phyloP scores from a whole-genome alignment of 108 stramenopile genomes.

The Cyclotella kingstonii region DNA sequence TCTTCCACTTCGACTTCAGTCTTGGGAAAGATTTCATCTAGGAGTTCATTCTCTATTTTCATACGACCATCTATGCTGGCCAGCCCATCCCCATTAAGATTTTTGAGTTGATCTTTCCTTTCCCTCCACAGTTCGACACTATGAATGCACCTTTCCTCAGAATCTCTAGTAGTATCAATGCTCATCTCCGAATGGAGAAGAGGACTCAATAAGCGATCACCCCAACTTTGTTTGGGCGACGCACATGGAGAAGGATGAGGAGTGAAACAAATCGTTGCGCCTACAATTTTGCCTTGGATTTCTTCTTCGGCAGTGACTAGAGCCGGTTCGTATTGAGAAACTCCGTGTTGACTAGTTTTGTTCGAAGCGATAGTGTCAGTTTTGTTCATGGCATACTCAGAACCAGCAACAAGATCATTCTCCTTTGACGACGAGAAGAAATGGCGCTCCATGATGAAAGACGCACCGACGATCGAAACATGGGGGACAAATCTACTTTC shows the following conservation, averaged over 20 bases:
- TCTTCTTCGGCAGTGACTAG: neutral
- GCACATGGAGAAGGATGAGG: conserved; percentile 30
- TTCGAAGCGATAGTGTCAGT: neutral
- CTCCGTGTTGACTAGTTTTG: no score
- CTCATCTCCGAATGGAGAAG: neutral
- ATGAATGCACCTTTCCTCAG: conserved; percentile 19
- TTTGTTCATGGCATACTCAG: neutral
- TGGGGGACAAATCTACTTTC: conserved; percentile 48
- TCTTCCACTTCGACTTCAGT: conserved; percentile 23
- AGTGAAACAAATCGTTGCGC: conserved; percentile 46
- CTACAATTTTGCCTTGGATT: conserved; percentile 21
- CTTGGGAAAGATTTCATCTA: conserved; percentile 22
- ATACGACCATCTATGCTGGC: conserved; percentile 14
- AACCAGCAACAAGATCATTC: neutral
- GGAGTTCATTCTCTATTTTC: conserved; percentile 28
- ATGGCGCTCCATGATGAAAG: conserved; percentile 17
- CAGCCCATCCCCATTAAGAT: no score
- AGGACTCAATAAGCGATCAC: neutral
- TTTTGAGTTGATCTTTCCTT: no score
- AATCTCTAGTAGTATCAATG: no score
- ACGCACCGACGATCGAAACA: conserved; percentile 17
- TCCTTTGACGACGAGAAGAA: neutral
- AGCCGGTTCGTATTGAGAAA: no score
- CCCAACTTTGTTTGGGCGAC: conserved; percentile 8
- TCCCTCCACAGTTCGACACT: conserved; percentile 16